These are phyloP conservation scores for Coemansia sp. DNA, from an alignment of 192 early-diverging fungal genomes.

Conservation along the genomic window DNA sequence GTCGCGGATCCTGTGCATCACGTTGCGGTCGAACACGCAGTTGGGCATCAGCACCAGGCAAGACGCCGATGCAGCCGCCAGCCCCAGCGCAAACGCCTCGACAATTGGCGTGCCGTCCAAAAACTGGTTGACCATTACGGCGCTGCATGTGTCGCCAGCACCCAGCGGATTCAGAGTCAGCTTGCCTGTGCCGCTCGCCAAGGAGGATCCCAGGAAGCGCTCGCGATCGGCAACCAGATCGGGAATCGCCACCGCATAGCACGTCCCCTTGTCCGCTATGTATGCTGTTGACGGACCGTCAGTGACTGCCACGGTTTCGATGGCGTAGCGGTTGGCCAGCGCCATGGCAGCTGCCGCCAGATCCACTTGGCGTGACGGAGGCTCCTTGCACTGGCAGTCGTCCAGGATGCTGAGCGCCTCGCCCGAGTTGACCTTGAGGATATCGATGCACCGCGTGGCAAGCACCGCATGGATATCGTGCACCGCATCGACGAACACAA, in stretches of 20 bases:
- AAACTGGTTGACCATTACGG: constrained; percentile 33
- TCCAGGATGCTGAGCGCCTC: constrained; percentile 15
- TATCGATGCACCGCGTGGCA: constrained; percentile 21
- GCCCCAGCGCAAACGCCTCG: constrained; percentile 45
- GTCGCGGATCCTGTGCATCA: constrained; percentile 23
- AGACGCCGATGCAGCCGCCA: constrained; percentile 47
- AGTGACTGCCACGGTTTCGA: constrained; percentile 30
- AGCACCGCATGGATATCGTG: constrained; percentile 28
- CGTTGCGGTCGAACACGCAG: constrained; percentile 26
- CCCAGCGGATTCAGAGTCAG: constrained; percentile 43
- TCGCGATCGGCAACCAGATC: constrained; percentile 21
- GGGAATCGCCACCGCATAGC: constrained; percentile 20
- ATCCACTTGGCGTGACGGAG: not conserved
- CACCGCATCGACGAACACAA: constrained; percentile 40
- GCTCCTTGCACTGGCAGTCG: not conserved
- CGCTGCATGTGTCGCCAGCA: constrained; percentile 16
- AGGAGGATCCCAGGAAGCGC: constrained; percentile 9
- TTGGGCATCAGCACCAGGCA: constrained; percentile 44
- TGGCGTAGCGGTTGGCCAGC: constrained; percentile 4
- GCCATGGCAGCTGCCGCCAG: constrained; percentile 5
- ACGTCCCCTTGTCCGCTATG: constrained; percentile 4
- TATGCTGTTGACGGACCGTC: constrained; percentile 31
- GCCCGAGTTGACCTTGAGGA: constrained; percentile 34
- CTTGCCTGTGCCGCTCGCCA: not conserved
- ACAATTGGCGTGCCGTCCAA: constrained; percentile 14